phyloP scores from a whole-genome alignment of 768 basidiomycete genomes.

The Collybiopsis luxurians region DNA sequence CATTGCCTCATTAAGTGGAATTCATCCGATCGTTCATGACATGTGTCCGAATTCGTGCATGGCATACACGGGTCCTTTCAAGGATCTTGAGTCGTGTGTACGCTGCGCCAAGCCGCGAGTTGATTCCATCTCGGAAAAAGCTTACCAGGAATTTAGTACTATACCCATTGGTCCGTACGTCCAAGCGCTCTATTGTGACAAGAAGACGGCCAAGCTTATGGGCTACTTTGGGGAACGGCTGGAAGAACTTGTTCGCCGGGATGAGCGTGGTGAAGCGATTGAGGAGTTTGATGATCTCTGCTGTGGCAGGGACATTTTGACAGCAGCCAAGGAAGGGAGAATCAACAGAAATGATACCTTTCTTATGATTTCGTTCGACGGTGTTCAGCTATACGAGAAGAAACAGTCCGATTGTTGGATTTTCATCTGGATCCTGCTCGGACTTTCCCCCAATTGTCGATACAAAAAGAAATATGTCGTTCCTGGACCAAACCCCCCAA shows the following conservation, averaged over 20 bases:
- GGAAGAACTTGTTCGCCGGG: not conserved
- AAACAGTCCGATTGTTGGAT: constrained; percentile 32
- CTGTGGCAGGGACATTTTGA: constrained; percentile 13
- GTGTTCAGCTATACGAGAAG: constrained; percentile 36
- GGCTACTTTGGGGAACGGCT: constrained; percentile 6
- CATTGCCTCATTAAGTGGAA: constrained; percentile 13
- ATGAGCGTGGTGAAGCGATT: not conserved
- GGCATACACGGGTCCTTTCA: constrained; percentile 23
- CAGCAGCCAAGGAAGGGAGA: constrained; percentile 3
- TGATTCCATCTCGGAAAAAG: constrained; percentile 13
- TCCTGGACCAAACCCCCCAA: constrained; percentile 32
- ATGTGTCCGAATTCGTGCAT: constrained; percentile 24
- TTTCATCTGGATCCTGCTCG: constrained; percentile 35
- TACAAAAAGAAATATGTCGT: constrained; percentile 28
- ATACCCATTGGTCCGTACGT: constrained; percentile 21
- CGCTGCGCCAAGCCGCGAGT: constrained; percentile 24
- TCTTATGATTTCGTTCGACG: constrained; percentile 35
- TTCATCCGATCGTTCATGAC: constrained; percentile 17
- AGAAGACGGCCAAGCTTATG: constrained; percentile 4
- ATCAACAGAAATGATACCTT: constrained; percentile 23
- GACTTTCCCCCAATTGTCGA: constrained; percentile 22
- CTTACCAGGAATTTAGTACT: constrained; percentile 14
- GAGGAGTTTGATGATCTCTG: constrained; percentile 10
- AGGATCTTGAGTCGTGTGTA: constrained; percentile 13
- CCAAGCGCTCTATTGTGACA: constrained; percentile 19